Conservation (phyloP, 1,284 basidiomycete species). For the Clitocybe nebularis region DNA sequence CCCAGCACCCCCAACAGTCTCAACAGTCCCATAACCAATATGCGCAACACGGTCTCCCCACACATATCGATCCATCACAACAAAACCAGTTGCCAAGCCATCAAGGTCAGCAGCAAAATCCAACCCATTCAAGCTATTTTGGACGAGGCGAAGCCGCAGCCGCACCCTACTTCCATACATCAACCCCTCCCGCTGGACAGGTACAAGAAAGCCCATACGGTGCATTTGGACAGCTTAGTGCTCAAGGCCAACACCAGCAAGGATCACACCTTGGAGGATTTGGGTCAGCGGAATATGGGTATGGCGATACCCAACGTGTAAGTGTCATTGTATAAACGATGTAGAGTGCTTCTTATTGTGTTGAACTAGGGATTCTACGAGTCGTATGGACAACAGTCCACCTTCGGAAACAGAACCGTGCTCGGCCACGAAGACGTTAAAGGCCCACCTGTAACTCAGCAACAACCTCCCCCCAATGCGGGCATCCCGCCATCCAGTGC, state of each 20-base stretch:
- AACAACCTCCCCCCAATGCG: slow-evolving; percentile 42
- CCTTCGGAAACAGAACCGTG: slow-evolving; percentile 58
- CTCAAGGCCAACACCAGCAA: slow-evolving; percentile 39
- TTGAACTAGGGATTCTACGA: slow-evolving; percentile 66
- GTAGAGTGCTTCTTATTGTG: slow-evolving; percentile 5
- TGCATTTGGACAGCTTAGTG: slow-evolving; percentile 59
- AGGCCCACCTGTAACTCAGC: slow-evolving; percentile 54
- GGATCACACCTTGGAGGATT: slow-evolving; percentile 59
- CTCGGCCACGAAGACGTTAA: slow-evolving; percentile 72
- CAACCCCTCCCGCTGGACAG: slow-evolving; percentile 67
- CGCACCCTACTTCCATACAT: slow-evolving; percentile 67
- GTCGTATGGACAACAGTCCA: slow-evolving; percentile 55
- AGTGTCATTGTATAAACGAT: slow-evolving; percentile 23
- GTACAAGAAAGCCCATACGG: slow-evolving; percentile 63
- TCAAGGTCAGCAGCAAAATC: slow-evolving; percentile 42
- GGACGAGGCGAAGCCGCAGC: slow-evolving; percentile 53
- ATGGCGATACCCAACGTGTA: slow-evolving; percentile 62
- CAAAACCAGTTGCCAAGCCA: slow-evolving; percentile 34
- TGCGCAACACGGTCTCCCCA: slow-evolving; percentile 56
- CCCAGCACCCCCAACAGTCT: slow-evolving; percentile 33
- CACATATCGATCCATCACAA: slow-evolving; percentile 58
- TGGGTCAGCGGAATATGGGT: slow-evolving; percentile 58
- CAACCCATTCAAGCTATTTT: slow-evolving; percentile 51
- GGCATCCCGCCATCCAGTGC: slow-evolving; percentile 48
- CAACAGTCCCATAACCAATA: slow-evolving; percentile 55